These are phyloP conservation scores for Trifolium dubium DNA, from an alignment of 306 rosid species.

Conservation along the genomic window DNA sequence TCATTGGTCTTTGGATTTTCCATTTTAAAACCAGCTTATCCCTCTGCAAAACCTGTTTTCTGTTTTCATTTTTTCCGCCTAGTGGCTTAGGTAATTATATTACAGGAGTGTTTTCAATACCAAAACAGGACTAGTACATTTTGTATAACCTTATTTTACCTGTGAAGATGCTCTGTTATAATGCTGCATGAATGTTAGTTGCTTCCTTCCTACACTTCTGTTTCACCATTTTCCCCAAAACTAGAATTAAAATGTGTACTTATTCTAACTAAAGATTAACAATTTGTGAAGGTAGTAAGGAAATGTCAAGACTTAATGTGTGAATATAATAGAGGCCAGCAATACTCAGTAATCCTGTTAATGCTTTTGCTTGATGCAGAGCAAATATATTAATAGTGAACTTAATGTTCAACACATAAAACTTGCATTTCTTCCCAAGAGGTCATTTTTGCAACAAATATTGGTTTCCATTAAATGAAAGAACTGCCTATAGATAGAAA, in stretches of 20 bases:
- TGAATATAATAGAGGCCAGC: not conserved
- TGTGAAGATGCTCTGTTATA: not conserved
- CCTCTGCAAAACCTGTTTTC: no score
- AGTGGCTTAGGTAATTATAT: no score
- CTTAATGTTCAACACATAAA: not conserved
- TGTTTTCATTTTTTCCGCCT: no score
- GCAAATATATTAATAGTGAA: not conserved
- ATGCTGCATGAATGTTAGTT: slow-evolving; percentile 15
- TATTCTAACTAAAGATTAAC: not conserved
- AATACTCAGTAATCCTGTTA: not conserved
- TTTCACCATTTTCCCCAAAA: not conserved
- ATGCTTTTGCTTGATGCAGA: not conserved
- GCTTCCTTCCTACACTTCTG: slow-evolving; percentile 8
- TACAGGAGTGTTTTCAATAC: no score
- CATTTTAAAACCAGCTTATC: not conserved
- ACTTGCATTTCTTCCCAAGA: not conserved
- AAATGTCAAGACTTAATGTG: not conserved
- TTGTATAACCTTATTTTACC: no score
- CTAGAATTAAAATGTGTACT: slow-evolving; percentile 1
- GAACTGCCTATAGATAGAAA: not conserved
- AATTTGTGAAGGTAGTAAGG: not conserved
- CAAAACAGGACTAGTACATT: no score
- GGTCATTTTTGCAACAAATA: not conserved
- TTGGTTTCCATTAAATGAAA: not conserved
- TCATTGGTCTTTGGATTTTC: slow-evolving; percentile 14